Evolutionary conservation across 768 basidiomycete species (phyloP), one percentile per base, ranked within the genome.

Genomic region (Mycena vitilis): DNA sequence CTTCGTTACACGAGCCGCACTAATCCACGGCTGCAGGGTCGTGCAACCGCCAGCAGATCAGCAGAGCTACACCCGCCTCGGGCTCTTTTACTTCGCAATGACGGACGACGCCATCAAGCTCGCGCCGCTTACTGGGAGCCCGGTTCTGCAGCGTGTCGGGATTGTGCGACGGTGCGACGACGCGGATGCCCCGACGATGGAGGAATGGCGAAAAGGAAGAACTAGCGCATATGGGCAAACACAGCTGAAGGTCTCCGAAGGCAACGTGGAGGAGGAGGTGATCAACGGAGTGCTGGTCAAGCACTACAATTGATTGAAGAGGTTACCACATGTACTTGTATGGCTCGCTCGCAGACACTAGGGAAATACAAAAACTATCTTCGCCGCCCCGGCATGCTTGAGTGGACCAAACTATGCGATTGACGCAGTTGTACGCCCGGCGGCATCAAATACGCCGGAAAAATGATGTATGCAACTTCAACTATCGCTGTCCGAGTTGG

Each of bases 11-110:
- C 5, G 5, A 30, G 30, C 30, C 30, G 30, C 30, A n/a, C 42
- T 40, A 13, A n/a, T 13, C 44, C 37, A 22, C 23, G n/a, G 9
- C 44, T 15, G 54, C 57, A 85, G 88, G 16, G 88, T 90, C 20
- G 80, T 88, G 4, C 86, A 86, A 70, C 89, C 88, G 2, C 89
- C 88, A 12, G 71, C 74, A 0, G 88, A 89, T 66, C 89, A 90
- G 69, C 84, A 78, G 37, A 75, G 73, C 37, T 77, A 81, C 68
- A 79, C 84, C 18, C 85, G 89, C 11, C 79, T 89, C 2, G 88
- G 89, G 0, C 80, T 84, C 4, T 89, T 89, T 74, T 89, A 90
- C 75, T 90, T 91, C 71, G 77, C 75, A 38, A 79, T 83, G 81
- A 77, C 84, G 0, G 84, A 89, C 68, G 88, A 89, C 73, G 73